These are phyloP conservation scores for Sclerotiophoma versabilis DNA, from an alignment of 2,329 filamentous ascomycete species.

Conservation along the genomic window DNA sequence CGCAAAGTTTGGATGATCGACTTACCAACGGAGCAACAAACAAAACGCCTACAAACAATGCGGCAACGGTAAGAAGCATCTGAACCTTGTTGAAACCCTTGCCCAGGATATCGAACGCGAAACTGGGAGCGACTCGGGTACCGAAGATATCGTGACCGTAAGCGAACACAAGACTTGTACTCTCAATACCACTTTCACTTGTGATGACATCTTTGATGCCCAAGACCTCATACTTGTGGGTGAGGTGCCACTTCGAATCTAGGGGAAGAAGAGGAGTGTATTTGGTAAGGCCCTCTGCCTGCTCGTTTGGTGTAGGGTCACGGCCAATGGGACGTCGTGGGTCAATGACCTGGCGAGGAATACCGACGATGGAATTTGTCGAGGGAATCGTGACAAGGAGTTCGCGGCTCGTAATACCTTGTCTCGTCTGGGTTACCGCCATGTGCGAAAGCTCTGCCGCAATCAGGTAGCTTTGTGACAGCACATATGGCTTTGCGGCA, in stretches of 20 bases:
- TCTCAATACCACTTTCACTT: slow-evolving; percentile 82
- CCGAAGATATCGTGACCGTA: slow-evolving; percentile 90
- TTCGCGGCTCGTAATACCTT: slow-evolving; percentile 87
- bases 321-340: slow-evolving; percentile 85
- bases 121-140: slow-evolving; percentile 84
- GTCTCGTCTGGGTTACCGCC: slow-evolving; percentile 84
- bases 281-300: slow-evolving; percentile 79
- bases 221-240: slow-evolving; percentile 81
- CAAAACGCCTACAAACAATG: slow-evolving; percentile 76
- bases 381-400: slow-evolving; percentile 80
- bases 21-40: slow-evolving; percentile 83
- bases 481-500: slow-evolving; percentile 72
- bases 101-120: slow-evolving; percentile 89
- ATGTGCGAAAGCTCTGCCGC: slow-evolving; percentile 80
- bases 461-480: slow-evolving; percentile 82
- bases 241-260: slow-evolving; percentile 80
- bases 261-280: slow-evolving; percentile 83
- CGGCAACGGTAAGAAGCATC: slow-evolving; percentile 82
- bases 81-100: slow-evolving; percentile 93
- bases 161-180: slow-evolving; percentile 87
- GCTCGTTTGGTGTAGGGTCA: slow-evolving; percentile 79
- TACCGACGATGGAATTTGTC: slow-evolving; percentile 75
- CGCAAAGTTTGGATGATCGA: neutral
- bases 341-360: slow-evolving; percentile 81
- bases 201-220: slow-evolving; percentile 78